Base-by-base conservation (phyloP, 108 stramenopile genomes). In the Cyclotella sp. region DNA sequence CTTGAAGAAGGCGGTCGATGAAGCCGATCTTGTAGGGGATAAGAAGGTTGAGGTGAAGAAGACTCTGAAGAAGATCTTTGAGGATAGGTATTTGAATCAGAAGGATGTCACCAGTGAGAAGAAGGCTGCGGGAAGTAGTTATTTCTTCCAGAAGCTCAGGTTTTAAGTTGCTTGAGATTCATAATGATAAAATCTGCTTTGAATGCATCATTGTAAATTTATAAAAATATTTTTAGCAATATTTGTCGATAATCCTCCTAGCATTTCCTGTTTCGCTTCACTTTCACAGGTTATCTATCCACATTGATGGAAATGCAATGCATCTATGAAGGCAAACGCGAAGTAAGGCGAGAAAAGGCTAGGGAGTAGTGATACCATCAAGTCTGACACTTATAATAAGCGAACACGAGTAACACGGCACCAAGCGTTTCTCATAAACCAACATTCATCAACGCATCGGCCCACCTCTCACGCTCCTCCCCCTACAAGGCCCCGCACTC, bases 111-210 rank as follows among this genome's bases (percentile, higher is more conserved):
- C 96, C 59, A 95, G 91, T 70, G 95, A 97, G 86, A 96, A 97
- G 93, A 99, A 98, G 91, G 96, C 98, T 69, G 87, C 87, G 47
- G 98, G 97, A 70, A 91, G 85, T 66, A 79, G 65, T 68, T 99
- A 98, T 86, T 99, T 99, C 85, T 99, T 97, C 96, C 88, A 96
- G 73, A 97, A 97, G 82, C 94, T 99, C 72, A 84, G 93, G 70
- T 99, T 99, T 91, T 99, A 97, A 96, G 67, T 64, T 64, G 55
- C 7, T 68, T 62, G 60, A 5, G 6, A 45, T 64, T 3, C 1
- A 13, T 64, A 45, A 64, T 34, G 13, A 30, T 61, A 39, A 61
- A 30, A 61, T 61, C 60, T 61, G 60, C 29, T 14, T 39, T 57
- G 55, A 57, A 34, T 34, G 34, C 34, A 34, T 5, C 34, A 34